These are phyloP conservation scores for Cyclotella cryptica DNA, from an alignment of 108 stramenopile species.

Conservation along the genomic window DNA sequence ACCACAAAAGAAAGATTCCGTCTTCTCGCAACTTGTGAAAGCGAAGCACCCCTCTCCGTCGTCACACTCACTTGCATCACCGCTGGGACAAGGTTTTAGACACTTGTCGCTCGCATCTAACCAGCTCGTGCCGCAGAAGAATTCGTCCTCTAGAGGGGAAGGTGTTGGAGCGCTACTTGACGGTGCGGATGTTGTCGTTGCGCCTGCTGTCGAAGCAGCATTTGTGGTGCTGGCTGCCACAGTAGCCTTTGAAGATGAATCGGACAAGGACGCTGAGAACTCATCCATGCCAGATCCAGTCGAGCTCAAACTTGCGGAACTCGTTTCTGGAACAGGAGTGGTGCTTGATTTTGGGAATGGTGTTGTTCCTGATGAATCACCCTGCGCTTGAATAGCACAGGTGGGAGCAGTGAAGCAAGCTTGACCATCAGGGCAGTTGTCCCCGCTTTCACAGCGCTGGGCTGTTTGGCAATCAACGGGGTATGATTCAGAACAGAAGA, in stretches of 20 bases:
- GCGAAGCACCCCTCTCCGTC: conserved; percentile 38
- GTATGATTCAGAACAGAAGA: conserved; percentile 11
- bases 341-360: too few species aligned
- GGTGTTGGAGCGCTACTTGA: not conserved
- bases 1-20: conserved; percentile 22
- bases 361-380: not conserved
- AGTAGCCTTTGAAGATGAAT: too few species aligned
- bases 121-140: conserved; percentile 45
- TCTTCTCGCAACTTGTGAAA: conserved; percentile 41
- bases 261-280: too few species aligned
- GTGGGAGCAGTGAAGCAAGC: conserved; percentile 18
- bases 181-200: not conserved
- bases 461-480: conserved; percentile 22
- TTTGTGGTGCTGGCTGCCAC: not conserved
- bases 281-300: too few species aligned
- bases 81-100: conserved; percentile 24
- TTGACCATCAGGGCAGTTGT: conserved; percentile 13
- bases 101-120: conserved; percentile 34
- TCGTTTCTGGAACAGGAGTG: too few species aligned
- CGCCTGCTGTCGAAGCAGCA: not conserved
- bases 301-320: too few species aligned
- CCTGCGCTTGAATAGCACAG: not conserved
- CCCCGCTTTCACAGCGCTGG: conserved; percentile 6
- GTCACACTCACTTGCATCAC: conserved; percentile 33
- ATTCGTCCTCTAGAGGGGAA: not conserved